Evolutionary conservation across 169 alveolate genomes (phyloP), one percentile per base, ranked within the genome.

Genomic region (Miamiensis avidus): DNA sequence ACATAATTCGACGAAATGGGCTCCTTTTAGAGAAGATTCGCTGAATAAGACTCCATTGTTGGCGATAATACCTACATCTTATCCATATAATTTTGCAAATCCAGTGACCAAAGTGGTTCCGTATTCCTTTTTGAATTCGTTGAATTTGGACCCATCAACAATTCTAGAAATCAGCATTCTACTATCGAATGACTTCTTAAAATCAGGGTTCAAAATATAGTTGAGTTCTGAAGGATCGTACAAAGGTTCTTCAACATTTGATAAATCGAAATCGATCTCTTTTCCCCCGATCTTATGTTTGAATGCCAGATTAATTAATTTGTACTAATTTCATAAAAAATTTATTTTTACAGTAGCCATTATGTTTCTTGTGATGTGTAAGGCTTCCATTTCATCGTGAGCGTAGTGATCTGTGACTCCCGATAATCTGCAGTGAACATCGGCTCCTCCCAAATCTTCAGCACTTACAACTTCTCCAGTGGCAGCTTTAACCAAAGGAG

Each of bases 321-420:
- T 78, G 32, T 31, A 75, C 69, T 65, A 31, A 75, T 75, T 75
- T 31, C 0, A 26, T 31, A 0, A 25, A 25, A n/a, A 89, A 72
- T 76, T 90, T 72, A 85, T 83, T 83, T 29, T 83, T 82, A 65
- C 84, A 82, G 65, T 90, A 82, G 4, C 20, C 26, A 49, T 49
- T 11, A 49, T 49, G 26, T 11, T 49, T 49, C 69, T 49, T 49
- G 20, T 49, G 4, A 79, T 89, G 93, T 78, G 27, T 89, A 82
- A 26, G 69, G 84, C 87, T 92, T 75, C 78, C 82, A 84, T 31
- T 82, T 93, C 97, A 76, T 89, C 84, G 31, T 64, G 73, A 31
- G 97, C 97, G 34, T 84, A 91, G 69, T 96, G 97, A 87, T 96
- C 98, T 34, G 97, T 92, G 34, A 96, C 94, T 30, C 98, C 98